Percentiles rank a stretch among this genome's conserved stretches.
These are phyloP conservation scores for Brettanomyces anomalus DNA, from an alignment of 805 yeast species.

Conservation along the genomic window DNA sequence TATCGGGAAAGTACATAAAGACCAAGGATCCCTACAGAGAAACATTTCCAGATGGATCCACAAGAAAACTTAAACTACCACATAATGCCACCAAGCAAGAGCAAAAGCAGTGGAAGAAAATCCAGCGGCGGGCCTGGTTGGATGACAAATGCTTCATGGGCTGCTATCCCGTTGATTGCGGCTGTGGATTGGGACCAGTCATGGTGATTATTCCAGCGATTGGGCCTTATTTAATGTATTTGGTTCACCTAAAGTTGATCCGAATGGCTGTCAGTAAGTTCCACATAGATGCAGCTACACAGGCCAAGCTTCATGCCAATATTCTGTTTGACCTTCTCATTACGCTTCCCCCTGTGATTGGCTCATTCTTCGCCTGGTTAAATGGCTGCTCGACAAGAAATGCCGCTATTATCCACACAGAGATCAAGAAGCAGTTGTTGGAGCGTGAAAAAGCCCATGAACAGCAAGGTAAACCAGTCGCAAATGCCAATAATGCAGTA, in stretches of 20 bases:
- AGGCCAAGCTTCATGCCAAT: conserved; percentile 68
- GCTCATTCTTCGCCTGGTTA: conserved; percentile 70
- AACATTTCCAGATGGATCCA: conserved; percentile 37
- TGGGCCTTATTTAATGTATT: conserved; percentile 82
- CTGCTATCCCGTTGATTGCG: conserved; percentile 64
- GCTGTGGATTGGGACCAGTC: conserved; percentile 72
- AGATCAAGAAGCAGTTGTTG: conserved; percentile 12
- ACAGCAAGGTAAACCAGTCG: neutral
- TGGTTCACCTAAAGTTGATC: conserved; percentile 62
- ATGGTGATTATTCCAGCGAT: conserved; percentile 60
- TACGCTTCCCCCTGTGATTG: conserved; percentile 73
- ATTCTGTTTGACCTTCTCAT: conserved; percentile 66
- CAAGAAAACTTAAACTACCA: conserved; percentile 53
- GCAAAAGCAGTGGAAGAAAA: conserved; percentile 56
- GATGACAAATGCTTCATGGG: conserved; percentile 83
- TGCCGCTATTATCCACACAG: conserved; percentile 66
- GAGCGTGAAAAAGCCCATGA: conserved; percentile 7
- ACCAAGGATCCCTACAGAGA: conserved; percentile 61
- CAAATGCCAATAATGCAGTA: neutral
- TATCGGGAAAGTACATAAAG: conserved; percentile 56
- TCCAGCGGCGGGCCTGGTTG: conserved; percentile 77
- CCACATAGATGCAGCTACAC: conserved; percentile 46
- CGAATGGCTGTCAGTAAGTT: conserved; percentile 48
- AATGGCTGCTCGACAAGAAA: conserved; percentile 84
- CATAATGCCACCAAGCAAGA: conserved; percentile 49